These are phyloP conservation scores for Diphasiastrum complanatum DNA, from an alignment of 83 land plant genomes.

Conservation along the genomic window DNA sequence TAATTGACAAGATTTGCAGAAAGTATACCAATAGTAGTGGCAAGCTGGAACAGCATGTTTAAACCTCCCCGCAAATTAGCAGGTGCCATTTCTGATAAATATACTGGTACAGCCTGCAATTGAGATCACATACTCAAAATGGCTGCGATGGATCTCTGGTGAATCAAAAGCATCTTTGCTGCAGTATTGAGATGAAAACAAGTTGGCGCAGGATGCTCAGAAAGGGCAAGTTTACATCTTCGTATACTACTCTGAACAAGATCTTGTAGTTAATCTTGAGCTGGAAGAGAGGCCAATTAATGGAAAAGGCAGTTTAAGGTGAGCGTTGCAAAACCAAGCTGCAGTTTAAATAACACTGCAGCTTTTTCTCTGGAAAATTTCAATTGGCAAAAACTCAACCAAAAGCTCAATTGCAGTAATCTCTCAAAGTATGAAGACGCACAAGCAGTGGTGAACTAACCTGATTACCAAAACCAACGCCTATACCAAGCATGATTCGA, in stretches of 20 bases:
- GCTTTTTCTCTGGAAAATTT: background rate
- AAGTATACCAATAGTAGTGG: constrained; percentile 19
- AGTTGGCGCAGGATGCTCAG: background rate
- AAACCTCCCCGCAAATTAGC: constrained; percentile 27
- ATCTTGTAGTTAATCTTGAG: too few species aligned
- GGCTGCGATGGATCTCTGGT: background rate
- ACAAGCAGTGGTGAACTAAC: constrained; percentile 5
- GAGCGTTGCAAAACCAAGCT: too few species aligned
- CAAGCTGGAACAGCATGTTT: constrained; percentile 27
- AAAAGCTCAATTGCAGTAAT: background rate
- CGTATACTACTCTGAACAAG: too few species aligned
- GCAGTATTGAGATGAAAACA: background rate
- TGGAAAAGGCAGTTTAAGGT: too few species aligned
- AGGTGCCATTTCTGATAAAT: constrained; percentile 39
- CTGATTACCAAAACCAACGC: constrained; percentile 46
- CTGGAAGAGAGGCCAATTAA: too few species aligned
- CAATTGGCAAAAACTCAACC: background rate
- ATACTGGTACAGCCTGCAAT: constrained; percentile 28
- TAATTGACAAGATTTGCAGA: constrained; percentile 29
- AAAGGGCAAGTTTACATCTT: too few species aligned
- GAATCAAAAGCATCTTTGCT: background rate
- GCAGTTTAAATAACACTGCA: too few species aligned
- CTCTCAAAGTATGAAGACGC: too few species aligned
- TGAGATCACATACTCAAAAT: background rate
- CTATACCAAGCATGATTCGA: constrained; percentile 41